These are phyloP conservation scores for Taphrina flavorubra DNA, from an alignment of 1,139 yeast species.

Conservation along the genomic window DNA sequence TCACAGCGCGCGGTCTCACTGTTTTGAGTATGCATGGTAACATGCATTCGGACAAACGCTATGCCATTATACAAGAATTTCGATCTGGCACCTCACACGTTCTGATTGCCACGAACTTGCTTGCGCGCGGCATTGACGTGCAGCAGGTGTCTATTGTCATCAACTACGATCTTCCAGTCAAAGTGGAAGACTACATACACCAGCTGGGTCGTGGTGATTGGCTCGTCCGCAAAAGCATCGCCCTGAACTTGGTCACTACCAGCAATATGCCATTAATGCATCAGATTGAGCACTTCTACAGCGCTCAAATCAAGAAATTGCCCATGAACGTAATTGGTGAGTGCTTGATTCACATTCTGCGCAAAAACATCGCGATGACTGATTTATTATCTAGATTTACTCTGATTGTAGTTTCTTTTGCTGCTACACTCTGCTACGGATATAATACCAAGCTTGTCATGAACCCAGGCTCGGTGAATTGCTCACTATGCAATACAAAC, in stretches of 20 bases:
- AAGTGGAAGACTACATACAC: constrained; percentile 98
- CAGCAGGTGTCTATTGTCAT: constrained; percentile 98
- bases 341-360: too few relatives aligned
- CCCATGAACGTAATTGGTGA: constrained; percentile 72
- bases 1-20: constrained; percentile 86
- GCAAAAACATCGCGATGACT: too few relatives aligned
- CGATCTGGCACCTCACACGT: constrained; percentile 98
- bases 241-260: constrained; percentile 94
- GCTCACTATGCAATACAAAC: too few relatives aligned
- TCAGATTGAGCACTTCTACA: constrained; percentile 93
- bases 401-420: too few relatives aligned
- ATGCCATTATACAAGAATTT: constrained; percentile 97
- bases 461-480: too few relatives aligned
- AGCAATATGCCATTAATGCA: constrained; percentile 92
- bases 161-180: constrained; percentile 96
- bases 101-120: constrained; percentile 92
- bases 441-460: too few relatives aligned
- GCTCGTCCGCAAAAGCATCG: constrained; percentile 99
- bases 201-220: constrained; percentile 99
- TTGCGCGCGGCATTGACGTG: constrained; percentile 99
- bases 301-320: constrained; percentile 97
- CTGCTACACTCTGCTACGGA: too few relatives aligned
- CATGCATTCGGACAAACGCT: constrained; percentile 95
- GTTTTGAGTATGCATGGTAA: constrained; percentile 98
- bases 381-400: too few relatives aligned